These are phyloP conservation scores for Coemansia sp. DNA, from an alignment of 192 early-diverging fungal species.

Conservation along the genomic window DNA sequence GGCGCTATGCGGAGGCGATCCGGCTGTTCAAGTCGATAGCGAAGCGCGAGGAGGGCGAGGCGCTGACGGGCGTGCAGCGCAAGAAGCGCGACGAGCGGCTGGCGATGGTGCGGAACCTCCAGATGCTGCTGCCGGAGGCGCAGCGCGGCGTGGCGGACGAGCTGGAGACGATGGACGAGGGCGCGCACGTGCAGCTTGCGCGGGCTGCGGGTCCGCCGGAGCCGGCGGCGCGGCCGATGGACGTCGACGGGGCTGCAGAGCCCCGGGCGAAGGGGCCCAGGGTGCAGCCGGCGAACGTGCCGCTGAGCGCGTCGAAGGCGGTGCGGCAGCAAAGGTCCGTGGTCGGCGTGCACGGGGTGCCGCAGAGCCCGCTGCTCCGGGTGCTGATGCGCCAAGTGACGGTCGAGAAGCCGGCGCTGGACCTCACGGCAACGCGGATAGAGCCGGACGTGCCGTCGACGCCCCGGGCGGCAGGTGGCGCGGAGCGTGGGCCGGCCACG, in stretches of 20 bases:
- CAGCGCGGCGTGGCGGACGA: slow-evolving; percentile 34
- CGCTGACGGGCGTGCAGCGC: slow-evolving; percentile 15
- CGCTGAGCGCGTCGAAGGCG: slow-evolving; percentile 34
- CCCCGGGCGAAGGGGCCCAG: not conserved
- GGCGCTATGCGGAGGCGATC: slow-evolving; percentile 43
- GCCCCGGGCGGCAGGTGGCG: not conserved
- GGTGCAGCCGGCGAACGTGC: not conserved
- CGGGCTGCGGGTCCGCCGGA: not conserved
- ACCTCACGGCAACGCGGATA: not conserved
- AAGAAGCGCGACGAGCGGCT: slow-evolving; percentile 34
- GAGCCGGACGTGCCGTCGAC: not conserved
- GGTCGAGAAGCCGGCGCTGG: slow-evolving; percentile 5
- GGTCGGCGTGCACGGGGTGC: slow-evolving; percentile 17
- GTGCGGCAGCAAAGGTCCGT: slow-evolving; percentile 16
- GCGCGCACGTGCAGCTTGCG: not conserved
- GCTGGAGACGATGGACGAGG: slow-evolving; percentile 10
- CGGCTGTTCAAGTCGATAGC: slow-evolving; percentile 30
- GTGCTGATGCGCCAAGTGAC: slow-evolving; percentile 39
- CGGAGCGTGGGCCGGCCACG: not conserved
- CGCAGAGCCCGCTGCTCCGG: slow-evolving; percentile 25
- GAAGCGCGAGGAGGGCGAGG: slow-evolving; percentile 12
- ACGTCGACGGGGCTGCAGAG: not conserved
- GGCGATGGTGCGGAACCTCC: slow-evolving; percentile 35
- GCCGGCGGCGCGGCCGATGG: not conserved
- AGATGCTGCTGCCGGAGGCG: slow-evolving; percentile 39